Percentiles rank a stretch among this genome's conserved stretches.
Evolutionary conservation across 2,329 filamentous ascomycete species (phyloP).

Genomic region (Colletotrichum melonis): DNA sequence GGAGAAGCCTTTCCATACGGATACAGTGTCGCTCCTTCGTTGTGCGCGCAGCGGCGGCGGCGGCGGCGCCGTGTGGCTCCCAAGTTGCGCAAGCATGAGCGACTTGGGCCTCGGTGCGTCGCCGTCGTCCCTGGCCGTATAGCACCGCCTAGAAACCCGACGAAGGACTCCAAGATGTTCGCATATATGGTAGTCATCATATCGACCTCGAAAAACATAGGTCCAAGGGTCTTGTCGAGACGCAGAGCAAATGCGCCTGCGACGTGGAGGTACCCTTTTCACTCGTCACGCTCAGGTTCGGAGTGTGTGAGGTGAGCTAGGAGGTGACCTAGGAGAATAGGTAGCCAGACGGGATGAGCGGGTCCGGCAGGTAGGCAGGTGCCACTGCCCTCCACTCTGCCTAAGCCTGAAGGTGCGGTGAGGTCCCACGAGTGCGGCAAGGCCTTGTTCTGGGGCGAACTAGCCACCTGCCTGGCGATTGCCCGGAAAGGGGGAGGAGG

Average conservation of each 20-base stretch:
- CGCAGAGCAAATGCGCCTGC: slow-evolving; percentile 30
- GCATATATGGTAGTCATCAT: not conserved
- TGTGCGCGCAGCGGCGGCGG: slow-evolving; percentile 1
- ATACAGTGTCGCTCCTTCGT: not conserved
- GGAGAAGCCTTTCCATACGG: not conserved
- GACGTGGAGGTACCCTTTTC: slow-evolving; percentile 29
- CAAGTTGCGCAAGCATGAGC: slow-evolving; percentile 29
- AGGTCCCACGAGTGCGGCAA: not conserved
- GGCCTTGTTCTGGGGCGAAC: slow-evolving; percentile 29
- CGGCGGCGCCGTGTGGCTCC: not conserved
- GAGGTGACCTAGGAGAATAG: not conserved
- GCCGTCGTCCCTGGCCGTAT: not conserved
- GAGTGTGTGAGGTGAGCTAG: not conserved
- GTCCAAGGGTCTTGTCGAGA: not conserved
- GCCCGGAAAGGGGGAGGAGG: not conserved
- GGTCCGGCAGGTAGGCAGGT: slow-evolving; percentile 20
- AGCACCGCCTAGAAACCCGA: not conserved
- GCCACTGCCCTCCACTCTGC: slow-evolving; percentile 33
- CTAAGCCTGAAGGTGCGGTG: slow-evolving; percentile 25
- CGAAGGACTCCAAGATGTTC: not conserved
- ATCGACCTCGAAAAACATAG: not conserved
- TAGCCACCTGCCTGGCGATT: slow-evolving; percentile 15
- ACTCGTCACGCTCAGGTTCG: not conserved
- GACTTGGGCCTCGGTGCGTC: slow-evolving; percentile 19
- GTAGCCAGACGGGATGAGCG: slow-evolving; percentile 24